Evolutionary conservation across 495 filamentous ascomycete genomes (phyloP).

Genomic region (Xylaria castorea): DNA sequence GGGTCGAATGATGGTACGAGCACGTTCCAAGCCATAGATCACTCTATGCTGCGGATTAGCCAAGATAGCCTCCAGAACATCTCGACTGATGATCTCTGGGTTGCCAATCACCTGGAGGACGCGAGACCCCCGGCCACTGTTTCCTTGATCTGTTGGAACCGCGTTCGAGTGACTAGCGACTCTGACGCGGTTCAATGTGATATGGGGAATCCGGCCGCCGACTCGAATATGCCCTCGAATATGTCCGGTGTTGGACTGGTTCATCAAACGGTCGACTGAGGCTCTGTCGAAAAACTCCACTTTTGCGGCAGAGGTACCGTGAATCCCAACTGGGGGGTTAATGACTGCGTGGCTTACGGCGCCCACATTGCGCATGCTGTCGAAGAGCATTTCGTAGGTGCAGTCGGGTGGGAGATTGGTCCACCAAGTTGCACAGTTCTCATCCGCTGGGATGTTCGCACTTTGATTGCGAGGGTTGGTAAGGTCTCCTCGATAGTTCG

Average conservation of each 20-base stretch:
- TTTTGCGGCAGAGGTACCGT: slow-evolving; percentile 4
- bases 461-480: slow-evolving; percentile 5
- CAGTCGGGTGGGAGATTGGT: slow-evolving; percentile 19
- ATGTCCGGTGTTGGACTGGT: neutral
- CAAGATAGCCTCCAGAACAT: neutral
- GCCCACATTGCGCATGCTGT: slow-evolving; percentile 23
- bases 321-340: neutral
- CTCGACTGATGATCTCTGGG: neutral
- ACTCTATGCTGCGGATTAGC: neutral
- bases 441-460: slow-evolving; percentile 10
- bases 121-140: slow-evolving; percentile 4
- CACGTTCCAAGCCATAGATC: slow-evolving; percentile 5
- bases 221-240: slow-evolving; percentile 2
- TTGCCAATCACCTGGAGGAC: slow-evolving; percentile 12
- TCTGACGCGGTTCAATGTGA: neutral
- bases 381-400: slow-evolving; percentile 26
- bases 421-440: slow-evolving; percentile 26
- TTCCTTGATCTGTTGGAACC: neutral
- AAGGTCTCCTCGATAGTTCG: slow-evolving; percentile 15
- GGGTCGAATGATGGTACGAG: neutral
- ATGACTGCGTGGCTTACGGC: slow-evolving; percentile 19
- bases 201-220: neutral
- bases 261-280: slow-evolving; percentile 19
- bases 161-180: neutral
- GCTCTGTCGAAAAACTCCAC: slow-evolving; percentile 26